These are phyloP conservation scores for Dalbergia cochinchinensis DNA, from an alignment of 306 rosid genomes.

Conservation along the genomic window DNA sequence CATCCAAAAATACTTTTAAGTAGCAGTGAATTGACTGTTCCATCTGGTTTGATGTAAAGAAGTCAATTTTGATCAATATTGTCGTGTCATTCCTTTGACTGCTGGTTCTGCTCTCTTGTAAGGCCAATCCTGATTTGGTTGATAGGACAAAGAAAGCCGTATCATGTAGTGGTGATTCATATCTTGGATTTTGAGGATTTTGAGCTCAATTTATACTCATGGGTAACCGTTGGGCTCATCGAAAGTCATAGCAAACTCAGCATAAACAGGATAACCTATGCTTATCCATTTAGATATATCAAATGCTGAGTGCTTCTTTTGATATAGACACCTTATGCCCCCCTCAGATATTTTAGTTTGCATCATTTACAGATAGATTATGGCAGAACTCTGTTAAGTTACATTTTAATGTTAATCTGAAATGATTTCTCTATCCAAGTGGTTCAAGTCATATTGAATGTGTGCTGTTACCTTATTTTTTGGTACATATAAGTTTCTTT, in stretches of 20 bases:
- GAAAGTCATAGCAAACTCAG: not conserved
- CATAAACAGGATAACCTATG: not conserved
- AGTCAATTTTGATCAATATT: not conserved
- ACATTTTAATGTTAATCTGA: not conserved
- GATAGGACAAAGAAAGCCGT: constrained; percentile 3
- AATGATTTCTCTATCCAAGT: not conserved
- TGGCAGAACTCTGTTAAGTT: constrained; percentile 2
- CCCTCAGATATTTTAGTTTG: not conserved
- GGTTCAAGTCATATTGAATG: constrained; percentile 16
- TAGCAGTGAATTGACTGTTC: not conserved
- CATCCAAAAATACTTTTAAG: not conserved
- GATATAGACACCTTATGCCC: not conserved
- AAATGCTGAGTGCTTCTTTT: constrained; percentile 8
- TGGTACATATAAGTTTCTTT: not conserved
- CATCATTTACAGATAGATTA: not conserved
- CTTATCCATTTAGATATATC: constrained; percentile 11
- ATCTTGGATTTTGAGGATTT: constrained; percentile 23
- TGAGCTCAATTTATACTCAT: not conserved
- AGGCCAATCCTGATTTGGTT: constrained; percentile 21
- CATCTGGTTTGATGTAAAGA: not conserved
- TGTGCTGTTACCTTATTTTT: not conserved
- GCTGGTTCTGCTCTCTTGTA: not conserved
- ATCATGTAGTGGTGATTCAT: not conserved
- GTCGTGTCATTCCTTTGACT: not conserved
- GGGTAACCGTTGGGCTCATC: not conserved